Conservation (phyloP, 345 rosid species). For the Lepidium africanum region DNA sequence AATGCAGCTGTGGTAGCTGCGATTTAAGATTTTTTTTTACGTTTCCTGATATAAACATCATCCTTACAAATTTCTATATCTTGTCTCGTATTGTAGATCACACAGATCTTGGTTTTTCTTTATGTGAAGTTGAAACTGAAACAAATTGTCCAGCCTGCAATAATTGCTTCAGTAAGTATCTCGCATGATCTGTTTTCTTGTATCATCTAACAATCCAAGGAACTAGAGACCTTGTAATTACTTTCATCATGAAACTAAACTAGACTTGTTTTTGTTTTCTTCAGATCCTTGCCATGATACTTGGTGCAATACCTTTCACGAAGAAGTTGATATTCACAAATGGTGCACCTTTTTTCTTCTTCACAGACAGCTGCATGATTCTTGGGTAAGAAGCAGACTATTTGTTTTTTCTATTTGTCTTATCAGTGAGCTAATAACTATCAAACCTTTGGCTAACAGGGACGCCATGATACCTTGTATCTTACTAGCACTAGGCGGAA, state of each 20-base stretch:
- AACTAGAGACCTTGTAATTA: neutral
- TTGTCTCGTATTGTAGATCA: conserved; percentile 44
- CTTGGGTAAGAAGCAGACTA: conserved; percentile 70
- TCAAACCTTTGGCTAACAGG: conserved; percentile 37
- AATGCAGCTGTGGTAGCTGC: neutral
- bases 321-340: conserved; percentile 72
- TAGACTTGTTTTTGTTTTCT: conserved; percentile 1
- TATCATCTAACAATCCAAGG: neutral
- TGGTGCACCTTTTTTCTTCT: conserved; percentile 92
- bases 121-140: conserved; percentile 87
- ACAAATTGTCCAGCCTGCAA: conserved; percentile 92
- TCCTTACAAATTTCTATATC: neutral
- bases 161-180: conserved; percentile 84
- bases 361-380: conserved; percentile 94
- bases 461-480: conserved; percentile 98
- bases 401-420: conserved; percentile 2
- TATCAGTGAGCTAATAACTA: neutral
- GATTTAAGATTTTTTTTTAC: neutral
- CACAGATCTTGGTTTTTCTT: conserved; percentile 41
- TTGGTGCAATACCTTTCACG: conserved; percentile 68
- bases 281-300: conserved; percentile 85
- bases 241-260: no score
- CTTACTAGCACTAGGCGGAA: conserved; percentile 91
- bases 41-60: neutral
- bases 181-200: neutral